These are phyloP conservation scores for Pelargonium cotyledonis DNA, from an alignment of 441 rosid species.

Conservation along the genomic window DNA sequence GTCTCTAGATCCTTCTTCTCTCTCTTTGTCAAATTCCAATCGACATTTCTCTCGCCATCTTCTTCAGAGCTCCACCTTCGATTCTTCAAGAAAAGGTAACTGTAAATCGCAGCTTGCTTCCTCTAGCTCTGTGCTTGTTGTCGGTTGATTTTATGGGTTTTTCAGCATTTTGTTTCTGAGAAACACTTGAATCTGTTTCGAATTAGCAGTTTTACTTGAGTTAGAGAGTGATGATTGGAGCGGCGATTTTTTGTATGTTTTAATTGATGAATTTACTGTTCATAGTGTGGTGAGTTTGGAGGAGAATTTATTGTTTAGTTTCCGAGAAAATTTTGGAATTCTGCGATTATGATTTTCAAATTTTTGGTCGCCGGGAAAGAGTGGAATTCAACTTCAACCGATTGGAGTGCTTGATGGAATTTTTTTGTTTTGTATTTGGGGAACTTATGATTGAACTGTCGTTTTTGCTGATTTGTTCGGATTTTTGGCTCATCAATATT, in stretches of 20 bases:
- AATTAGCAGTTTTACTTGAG: too few relatives aligned
- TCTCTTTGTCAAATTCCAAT: too few relatives aligned
- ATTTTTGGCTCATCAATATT: not conserved
- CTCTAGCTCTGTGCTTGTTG: too few relatives aligned
- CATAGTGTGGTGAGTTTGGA: not conserved
- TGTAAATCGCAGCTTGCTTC: too few relatives aligned
- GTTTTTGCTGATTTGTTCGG: not conserved
- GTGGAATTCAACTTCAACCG: not conserved
- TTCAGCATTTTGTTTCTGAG: too few relatives aligned
- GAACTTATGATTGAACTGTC: not conserved
- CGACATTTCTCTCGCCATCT: too few relatives aligned
- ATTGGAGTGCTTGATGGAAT: not conserved
- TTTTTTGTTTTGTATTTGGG: not conserved
- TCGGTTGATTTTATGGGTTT: too few relatives aligned
- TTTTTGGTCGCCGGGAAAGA: not conserved
- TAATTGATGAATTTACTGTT: not conserved
- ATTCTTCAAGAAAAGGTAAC: too few relatives aligned
- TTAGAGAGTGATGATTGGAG: too few relatives aligned
- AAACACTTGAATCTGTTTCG: too few relatives aligned
- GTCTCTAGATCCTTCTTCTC: not conserved
- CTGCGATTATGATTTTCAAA: not conserved
- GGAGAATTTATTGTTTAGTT: not conserved
- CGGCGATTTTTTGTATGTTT: not conserved
- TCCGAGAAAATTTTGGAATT: slow-evolving; percentile 1
- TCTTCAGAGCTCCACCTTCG: too few relatives aligned